These are phyloP conservation scores for Helotiales sp. DNA, from an alignment of 2,329 filamentous ascomycete species.

Conservation along the genomic window DNA sequence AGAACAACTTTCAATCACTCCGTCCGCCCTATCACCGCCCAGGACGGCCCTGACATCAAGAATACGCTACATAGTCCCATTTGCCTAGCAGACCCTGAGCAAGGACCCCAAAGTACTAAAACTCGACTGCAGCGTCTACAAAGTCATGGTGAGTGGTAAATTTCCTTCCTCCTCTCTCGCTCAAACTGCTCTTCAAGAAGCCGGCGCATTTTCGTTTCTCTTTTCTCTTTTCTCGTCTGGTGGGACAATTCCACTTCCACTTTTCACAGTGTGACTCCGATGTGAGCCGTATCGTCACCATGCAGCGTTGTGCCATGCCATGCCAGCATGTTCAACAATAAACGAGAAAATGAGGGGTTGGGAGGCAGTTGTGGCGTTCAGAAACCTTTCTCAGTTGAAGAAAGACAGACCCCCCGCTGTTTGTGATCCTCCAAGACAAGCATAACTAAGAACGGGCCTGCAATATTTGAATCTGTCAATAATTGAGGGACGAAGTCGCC, in stretches of 20 bases:
- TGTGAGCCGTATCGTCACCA: constrained; percentile 22
- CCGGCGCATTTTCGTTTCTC: background rate
- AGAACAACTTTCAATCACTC: constrained; percentile 11
- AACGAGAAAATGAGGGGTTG: constrained; percentile 34
- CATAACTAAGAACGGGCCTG: constrained; percentile 5
- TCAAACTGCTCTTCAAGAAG: constrained; percentile 3
- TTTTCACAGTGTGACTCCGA: constrained; percentile 15
- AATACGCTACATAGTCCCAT: constrained; percentile 13
- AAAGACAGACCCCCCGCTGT: constrained; percentile 15
- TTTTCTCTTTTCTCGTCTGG: constrained; percentile 11
- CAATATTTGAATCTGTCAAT: constrained; percentile 23
- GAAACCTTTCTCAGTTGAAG: constrained; percentile 14
- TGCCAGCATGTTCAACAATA: constrained; percentile 10
- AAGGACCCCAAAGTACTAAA: constrained; percentile 26
- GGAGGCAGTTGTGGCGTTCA: constrained; percentile 30
- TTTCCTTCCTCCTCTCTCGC: background rate
- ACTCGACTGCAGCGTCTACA: constrained; percentile 36
- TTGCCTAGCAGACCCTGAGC: constrained; percentile 4
- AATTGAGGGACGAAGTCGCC: constrained; percentile 12
- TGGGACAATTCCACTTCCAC: constrained; percentile 11
- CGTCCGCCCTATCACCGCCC: background rate
- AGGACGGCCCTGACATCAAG: background rate
- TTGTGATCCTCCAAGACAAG: constrained; percentile 24
- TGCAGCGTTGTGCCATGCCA: constrained; percentile 12
- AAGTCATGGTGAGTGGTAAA: constrained; percentile 37